A percentile compares a stretch with the other conserved stretches of the same genome.
Evolutionary conservation across 2,329 filamentous ascomycete genomes (phyloP).

Genomic region (Acephala macrosclerotiorum): DNA sequence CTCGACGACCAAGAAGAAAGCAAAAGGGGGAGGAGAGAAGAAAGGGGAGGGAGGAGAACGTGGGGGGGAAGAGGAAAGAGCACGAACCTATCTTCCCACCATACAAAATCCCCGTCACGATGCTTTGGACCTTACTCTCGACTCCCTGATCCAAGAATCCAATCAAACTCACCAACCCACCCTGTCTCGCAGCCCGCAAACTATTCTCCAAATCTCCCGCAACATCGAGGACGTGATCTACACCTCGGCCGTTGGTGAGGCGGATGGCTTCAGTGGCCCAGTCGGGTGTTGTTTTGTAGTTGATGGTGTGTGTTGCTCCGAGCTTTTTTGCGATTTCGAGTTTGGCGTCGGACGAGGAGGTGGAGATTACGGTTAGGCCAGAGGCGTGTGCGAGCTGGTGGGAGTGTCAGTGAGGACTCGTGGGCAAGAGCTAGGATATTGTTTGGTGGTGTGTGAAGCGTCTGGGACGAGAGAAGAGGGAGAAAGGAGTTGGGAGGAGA

Average conservation of each 20-base stretch:
- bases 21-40: not conserved
- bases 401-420: too few species aligned
- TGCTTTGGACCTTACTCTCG: not conserved
- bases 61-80: not conserved
- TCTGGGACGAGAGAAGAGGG: too few species aligned
- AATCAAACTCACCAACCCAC: slow-evolving; percentile 17
- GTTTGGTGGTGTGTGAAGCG: too few species aligned
- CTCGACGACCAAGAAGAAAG: not conserved
- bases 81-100: slow-evolving; percentile 17
- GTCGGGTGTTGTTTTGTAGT: slow-evolving; percentile 49
- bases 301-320: slow-evolving; percentile 11
- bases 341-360: slow-evolving; percentile 8
- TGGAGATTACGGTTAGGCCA: slow-evolving; percentile 8
- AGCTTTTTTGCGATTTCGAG: not conserved
- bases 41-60: not conserved
- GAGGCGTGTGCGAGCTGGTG: not conserved
- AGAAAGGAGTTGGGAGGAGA: not conserved
- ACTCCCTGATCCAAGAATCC: slow-evolving; percentile 8
- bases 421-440: too few species aligned
- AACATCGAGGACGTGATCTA: slow-evolving; percentile 60
- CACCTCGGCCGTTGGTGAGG: slow-evolving; percentile 54
- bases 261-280: slow-evolving; percentile 57
- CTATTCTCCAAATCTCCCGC: slow-evolving; percentile 47
- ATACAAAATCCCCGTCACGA: slow-evolving; percentile 2
- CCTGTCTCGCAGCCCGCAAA: slow-evolving; percentile 6